Evolutionary conservation across 768 basidiomycete species (phyloP), one percentile per base, ranked within the genome.

Genomic region (Trametes sanguinea): DNA sequence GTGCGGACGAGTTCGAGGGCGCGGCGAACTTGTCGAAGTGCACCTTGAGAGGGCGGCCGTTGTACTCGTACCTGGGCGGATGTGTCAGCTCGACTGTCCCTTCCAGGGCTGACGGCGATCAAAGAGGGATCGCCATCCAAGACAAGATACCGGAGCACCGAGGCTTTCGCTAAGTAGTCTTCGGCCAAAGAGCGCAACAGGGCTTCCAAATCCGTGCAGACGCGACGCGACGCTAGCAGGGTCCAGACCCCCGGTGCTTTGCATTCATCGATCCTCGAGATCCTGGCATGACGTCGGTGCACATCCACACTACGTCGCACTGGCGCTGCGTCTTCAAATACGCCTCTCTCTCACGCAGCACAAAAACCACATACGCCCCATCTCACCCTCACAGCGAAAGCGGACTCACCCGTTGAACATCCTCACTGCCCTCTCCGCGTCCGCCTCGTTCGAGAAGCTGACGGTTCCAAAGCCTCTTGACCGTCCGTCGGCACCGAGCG

Each of bases 401-500:
- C 45, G 10, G 9, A 79, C 86, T 71, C 68, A 95, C 94, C 94
- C 94, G 67, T 97, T 92, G 74, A 96, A 96, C 83, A 93, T 87
- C 52, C 82, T 79, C 33, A 94, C 86, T 3, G 94, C 96, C 13
- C 86, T 77, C 62, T 92, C 88, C 2, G 95, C 92, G 68, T 98
- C 95, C 35, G 80, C 78, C 65, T 94, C 90, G 2, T 85, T 89
- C 5, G 89, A 86, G 70, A 92, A 96, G 0, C 90, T 83, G 1
- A 98, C 95, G 1, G 91, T 96, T 1, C 97, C 96, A 68, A 95
- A 96, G 1, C 97, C 97, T 54, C 94, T 80, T 40, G 92, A 94
- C 39, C 95, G 84, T 11, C 94, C 92, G 70, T 97, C 94, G 4
- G 39, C 64, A 50, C 93, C 93, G 35, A 94, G 83, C 16, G 90